Conservation (phyloP, 176 grass and related monocot genomes). For the maize (Zea mays) region Zm-B73-REFERENCE-NAM-5.0 NC_050101.1:91346501-91347000, state of each 20-base stretch:
- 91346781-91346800: conserved; percentile 35
- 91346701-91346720: neutral
- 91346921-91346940: conserved; percentile 1
- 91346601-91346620: conserved; percentile 38
- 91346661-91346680: neutral
- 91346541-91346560: conserved; percentile 73
- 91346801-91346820: conserved; percentile 58
- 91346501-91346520: conserved; percentile 10
- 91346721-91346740: neutral
- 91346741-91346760: neutral
- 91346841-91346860: conserved; percentile 89
- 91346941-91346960: neutral
- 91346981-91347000: too few relatives aligned
- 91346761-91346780: conserved; percentile 43
- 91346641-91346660: too few relatives aligned
- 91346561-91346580: conserved; percentile 23
- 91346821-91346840: conserved; percentile 74
- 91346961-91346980: too few relatives aligned
- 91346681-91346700: neutral
- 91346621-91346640: conserved; percentile 32
- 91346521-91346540: conserved; percentile 69
- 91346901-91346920: neutral
- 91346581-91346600: conserved; percentile 29
- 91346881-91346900: conserved; percentile 93
- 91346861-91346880: conserved; percentile 72